These are phyloP conservation scores for Mrakiaceae sp. DNA, from an alignment of 1,284 basidiomycete genomes.

Conservation along the genomic window DNA sequence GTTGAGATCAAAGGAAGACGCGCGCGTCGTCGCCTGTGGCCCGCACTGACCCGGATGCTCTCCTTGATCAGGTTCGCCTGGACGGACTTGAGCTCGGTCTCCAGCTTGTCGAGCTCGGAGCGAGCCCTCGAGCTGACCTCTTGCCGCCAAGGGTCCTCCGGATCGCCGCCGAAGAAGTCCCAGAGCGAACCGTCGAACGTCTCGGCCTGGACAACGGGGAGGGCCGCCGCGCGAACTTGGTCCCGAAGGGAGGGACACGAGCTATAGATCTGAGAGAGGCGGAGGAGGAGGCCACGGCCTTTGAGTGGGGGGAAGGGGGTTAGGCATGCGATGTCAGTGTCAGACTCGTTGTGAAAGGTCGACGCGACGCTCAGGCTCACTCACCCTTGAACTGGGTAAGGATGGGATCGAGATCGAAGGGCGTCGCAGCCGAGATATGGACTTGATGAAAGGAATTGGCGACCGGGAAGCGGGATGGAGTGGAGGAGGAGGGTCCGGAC, in stretches of 20 bases:
- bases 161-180: constrained; percentile 42
- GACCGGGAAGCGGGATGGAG: not conserved
- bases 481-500: not conserved
- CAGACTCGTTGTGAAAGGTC: not conserved
- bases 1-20: not conserved
- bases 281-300: constrained; percentile 58
- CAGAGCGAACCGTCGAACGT: constrained; percentile 45
- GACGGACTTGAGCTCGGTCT: constrained; percentile 80
- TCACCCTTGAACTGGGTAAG: constrained; percentile 52
- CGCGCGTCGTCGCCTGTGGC: not conserved
- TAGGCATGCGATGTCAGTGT: not conserved
- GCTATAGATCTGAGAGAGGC: constrained; percentile 53
- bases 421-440: constrained; percentile 40
- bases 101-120: constrained; percentile 58
- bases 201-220: constrained; percentile 50
- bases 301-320: not conserved
- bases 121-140: constrained; percentile 48
- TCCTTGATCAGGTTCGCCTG: constrained; percentile 88
- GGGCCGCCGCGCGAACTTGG: constrained; percentile 53
- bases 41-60: constrained; percentile 63
- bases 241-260: constrained; percentile 53
- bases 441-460: not conserved
- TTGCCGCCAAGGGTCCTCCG: constrained; percentile 51
- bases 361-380: constrained; percentile 17
- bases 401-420: constrained; percentile 64